These are phyloP conservation scores for Starmerella tilneyi DNA, from an alignment of 805 yeast species.

Conservation along the genomic window DNA sequence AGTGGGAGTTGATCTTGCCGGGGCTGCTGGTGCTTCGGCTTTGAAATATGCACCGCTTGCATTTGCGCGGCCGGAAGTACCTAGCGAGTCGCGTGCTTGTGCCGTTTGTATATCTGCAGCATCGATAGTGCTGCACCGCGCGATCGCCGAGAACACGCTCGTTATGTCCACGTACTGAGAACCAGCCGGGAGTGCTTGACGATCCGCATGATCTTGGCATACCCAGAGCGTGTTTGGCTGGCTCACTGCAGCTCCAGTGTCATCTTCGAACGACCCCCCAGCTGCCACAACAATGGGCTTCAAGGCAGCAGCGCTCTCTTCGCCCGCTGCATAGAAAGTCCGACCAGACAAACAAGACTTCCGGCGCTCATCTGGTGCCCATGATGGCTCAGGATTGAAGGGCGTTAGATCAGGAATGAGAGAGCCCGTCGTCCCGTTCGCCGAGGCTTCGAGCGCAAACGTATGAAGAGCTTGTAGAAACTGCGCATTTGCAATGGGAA, in stretches of 20 bases:
- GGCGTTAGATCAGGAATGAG: conserved; percentile 24
- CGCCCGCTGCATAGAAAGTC: conserved; percentile 26
- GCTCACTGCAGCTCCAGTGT: neutral
- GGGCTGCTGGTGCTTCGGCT: too few species aligned
- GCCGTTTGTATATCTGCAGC: neutral
- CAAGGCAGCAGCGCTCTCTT: conserved; percentile 20
- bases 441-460: conserved; percentile 16
- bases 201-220: neutral
- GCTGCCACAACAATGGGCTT: conserved; percentile 26
- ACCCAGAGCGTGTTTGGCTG: neutral
- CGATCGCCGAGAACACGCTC: neutral
- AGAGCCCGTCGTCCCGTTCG: conserved; percentile 23
- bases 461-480: conserved; percentile 24
- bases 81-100: too few species aligned
- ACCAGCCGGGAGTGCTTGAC: neutral
- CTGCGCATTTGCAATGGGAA: conserved; percentile 29
- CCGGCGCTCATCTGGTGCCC: conserved; percentile 26
- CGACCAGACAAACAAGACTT: conserved; percentile 23
- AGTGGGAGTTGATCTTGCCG: too few species aligned
- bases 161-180: neutral
- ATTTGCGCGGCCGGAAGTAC: too few species aligned
- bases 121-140: neutral
- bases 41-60: too few species aligned
- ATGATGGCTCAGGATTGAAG: conserved; percentile 26
- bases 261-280: conserved; percentile 21